Conservation (phyloP, 2,329 filamentous ascomycete genomes). For the Colletotrichum gloeosporioides region DNA sequence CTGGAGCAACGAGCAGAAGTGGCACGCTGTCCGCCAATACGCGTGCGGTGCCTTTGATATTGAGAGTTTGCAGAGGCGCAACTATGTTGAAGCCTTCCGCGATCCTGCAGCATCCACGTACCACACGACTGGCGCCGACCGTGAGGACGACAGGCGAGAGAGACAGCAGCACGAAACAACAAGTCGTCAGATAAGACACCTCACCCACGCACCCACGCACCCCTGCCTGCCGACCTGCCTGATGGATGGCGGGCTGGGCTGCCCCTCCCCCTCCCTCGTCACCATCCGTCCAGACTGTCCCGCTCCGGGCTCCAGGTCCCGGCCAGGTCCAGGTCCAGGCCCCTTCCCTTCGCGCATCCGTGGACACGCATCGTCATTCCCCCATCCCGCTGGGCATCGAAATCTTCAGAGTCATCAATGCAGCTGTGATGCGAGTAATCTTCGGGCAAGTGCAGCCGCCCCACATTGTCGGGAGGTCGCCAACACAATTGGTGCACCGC, state of each 20-base stretch:
- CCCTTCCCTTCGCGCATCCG: not conserved
- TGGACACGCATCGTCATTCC: not conserved
- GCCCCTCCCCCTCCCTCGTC: not conserved
- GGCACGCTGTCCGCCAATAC: not conserved
- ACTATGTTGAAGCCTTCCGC: not conserved
- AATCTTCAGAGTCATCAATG: not conserved
- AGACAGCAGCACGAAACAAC: not conserved
- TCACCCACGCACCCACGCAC: not conserved
- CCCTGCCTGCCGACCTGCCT: not conserved
- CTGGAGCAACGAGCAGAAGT: not conserved
- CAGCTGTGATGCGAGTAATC: constrained; percentile 8
- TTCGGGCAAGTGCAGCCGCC: constrained; percentile 1
- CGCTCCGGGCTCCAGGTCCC: not conserved
- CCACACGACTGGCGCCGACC: not conserved
- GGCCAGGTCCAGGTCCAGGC: not conserved
- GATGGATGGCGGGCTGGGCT: not conserved
- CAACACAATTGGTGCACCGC: not conserved
- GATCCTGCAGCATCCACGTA: not conserved
- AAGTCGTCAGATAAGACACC: not conserved
- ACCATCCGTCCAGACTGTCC: not conserved
- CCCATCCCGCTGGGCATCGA: not conserved
- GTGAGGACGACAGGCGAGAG: not conserved
- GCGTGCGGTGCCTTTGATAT: not conserved
- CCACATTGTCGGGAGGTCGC: not conserved
- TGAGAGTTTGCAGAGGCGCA: not conserved